Percentiles rank a stretch among this genome's conserved stretches.
Evolutionary conservation across 441 rosid genomes (phyloP).

Genomic region (Populus trichocarpa): DNA sequence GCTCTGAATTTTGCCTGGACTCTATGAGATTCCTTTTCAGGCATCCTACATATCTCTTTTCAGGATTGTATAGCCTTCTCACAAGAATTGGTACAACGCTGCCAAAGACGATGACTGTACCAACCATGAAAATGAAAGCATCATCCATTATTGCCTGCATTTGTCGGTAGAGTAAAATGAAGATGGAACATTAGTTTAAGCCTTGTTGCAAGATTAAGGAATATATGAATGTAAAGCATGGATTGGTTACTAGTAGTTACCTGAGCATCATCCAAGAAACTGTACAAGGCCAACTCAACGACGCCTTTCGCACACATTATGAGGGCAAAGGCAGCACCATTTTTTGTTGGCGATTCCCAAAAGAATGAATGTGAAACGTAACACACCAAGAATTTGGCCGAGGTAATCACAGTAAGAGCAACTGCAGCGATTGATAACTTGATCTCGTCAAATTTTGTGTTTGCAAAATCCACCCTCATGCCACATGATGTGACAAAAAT

Average conservation of each 20-base stretch:
- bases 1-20: constrained; percentile 24
- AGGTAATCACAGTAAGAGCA: not conserved
- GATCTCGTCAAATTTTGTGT: not conserved
- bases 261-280: not conserved
- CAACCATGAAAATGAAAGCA: not conserved
- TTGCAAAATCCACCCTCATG: constrained; percentile 14
- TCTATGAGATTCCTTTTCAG: constrained; percentile 35
- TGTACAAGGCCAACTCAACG: constrained; percentile 21
- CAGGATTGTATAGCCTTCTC: constrained; percentile 33
- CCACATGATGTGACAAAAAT: constrained; percentile 32
- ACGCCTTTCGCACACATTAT: constrained; percentile 34
- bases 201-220: not conserved
- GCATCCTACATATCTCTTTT: constrained; percentile 37
- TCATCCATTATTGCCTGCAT: constrained; percentile 8
- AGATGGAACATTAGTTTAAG: not conserved
- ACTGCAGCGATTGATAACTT: not conserved
- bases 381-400: constrained; percentile 9
- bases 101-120: constrained; percentile 1
- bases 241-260: constrained; percentile 2
- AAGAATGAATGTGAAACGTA: not conserved
- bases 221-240: not conserved
- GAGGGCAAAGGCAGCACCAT: constrained; percentile 25
- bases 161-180: not conserved
- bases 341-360: constrained; percentile 22
- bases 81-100: constrained; percentile 28